These are phyloP conservation scores for Calonectria naviculata DNA, from an alignment of 2,329 filamentous ascomycete species.

Conservation along the genomic window DNA sequence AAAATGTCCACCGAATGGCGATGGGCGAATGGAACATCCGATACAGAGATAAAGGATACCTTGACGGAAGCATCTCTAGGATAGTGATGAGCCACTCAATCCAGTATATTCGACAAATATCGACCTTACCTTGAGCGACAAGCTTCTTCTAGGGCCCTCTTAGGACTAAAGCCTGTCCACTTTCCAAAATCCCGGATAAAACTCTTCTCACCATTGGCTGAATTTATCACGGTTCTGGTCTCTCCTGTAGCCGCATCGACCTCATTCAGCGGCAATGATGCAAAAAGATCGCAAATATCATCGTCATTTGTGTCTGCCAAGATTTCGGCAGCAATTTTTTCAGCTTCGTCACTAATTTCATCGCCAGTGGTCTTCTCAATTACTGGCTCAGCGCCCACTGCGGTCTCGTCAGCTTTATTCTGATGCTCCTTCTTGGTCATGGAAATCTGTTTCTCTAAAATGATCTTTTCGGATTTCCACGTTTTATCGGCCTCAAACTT, in stretches of 20 bases:
- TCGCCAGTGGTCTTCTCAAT: conserved; percentile 48
- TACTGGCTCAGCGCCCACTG: conserved; percentile 30
- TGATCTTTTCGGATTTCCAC: conserved; percentile 71
- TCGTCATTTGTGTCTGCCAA: conserved; percentile 67
- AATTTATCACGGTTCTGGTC: conserved; percentile 65
- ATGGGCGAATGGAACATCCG: conserved; percentile 79
- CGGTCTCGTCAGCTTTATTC: conserved; percentile 33
- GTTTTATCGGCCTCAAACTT: conserved; percentile 70
- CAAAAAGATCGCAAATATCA: conserved; percentile 63
- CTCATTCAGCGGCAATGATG: conserved; percentile 69
- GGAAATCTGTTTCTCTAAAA: conserved; percentile 71
- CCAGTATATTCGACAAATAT: neutral
- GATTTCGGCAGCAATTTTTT: conserved; percentile 68
- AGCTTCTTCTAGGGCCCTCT: conserved; percentile 84
- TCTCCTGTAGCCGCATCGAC: conserved; percentile 69
- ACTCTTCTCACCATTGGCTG: conserved; percentile 64
- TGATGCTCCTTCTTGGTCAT: conserved; percentile 54
- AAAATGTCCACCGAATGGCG: conserved; percentile 79
- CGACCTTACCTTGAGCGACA: conserved; percentile 77
- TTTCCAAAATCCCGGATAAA: conserved; percentile 87
- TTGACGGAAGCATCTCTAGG: conserved; percentile 76
- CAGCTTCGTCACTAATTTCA: conserved; percentile 66
- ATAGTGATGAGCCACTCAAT: conserved; percentile 14
- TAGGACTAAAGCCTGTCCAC: conserved; percentile 80
- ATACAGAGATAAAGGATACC: conserved; percentile 76